Evolutionary conservation across 1,139 yeast species (phyloP).

Genomic region (Magnusiomyces suaveolens): DNA sequence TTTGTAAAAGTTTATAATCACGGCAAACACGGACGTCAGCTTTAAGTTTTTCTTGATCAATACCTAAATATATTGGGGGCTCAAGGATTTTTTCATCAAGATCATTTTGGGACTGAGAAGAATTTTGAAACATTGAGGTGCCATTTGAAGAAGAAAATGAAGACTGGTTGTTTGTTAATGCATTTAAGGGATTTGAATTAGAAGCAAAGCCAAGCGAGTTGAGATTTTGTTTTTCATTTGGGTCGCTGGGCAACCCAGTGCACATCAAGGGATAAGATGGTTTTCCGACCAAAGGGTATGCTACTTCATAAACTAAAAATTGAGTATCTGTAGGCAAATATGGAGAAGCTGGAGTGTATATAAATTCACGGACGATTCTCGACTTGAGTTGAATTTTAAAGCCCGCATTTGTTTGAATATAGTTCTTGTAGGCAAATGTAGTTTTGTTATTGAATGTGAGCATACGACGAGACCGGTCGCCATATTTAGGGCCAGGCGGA

Average conservation of each 20-base stretch:
- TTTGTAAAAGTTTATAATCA: conserved; percentile 19
- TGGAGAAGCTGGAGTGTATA: conserved; percentile 38
- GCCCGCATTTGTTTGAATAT: conserved; percentile 38
- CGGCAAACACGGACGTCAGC: conserved; percentile 7
- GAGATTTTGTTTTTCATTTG: conserved; percentile 10
- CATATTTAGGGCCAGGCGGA: conserved; percentile 33
- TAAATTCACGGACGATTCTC: conserved; percentile 38
- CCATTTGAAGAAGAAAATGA: conserved; percentile 5
- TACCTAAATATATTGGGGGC: conserved; percentile 14
- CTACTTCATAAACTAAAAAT: conserved; percentile 41
- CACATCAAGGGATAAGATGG: conserved; percentile 17
- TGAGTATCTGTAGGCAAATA: conserved; percentile 41
- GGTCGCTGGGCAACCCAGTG: not conserved
- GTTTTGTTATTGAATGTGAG: conserved; percentile 54
- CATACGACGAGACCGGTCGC: conserved; percentile 40
- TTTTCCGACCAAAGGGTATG: conserved; percentile 38
- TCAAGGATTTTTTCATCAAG: conserved; percentile 5
- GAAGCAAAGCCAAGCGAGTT: conserved; percentile 6
- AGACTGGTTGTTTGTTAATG: conserved; percentile 12
- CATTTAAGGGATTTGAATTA: conserved; percentile 21
- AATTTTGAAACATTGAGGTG: conserved; percentile 2
- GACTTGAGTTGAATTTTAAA: conserved; percentile 43
- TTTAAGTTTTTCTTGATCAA: conserved; percentile 19
- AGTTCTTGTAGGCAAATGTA: conserved; percentile 47
- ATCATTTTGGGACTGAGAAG: not conserved